Evolutionary conservation across 768 basidiomycete species (phyloP).

Genomic region (Scleroderma bovista): DNA sequence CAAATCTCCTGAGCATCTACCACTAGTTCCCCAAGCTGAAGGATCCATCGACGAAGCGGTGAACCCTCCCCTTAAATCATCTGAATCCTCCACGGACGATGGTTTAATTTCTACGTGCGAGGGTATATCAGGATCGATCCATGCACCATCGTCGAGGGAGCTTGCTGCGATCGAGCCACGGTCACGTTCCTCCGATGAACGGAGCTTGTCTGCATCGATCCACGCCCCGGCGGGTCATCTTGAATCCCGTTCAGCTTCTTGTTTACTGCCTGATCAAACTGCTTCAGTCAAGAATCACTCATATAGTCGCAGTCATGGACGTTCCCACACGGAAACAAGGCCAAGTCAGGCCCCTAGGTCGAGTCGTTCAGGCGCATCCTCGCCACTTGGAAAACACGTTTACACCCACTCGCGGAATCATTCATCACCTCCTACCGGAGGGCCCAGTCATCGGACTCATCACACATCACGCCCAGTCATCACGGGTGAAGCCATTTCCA

Average conservation of each 20-base stretch:
- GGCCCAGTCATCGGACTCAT: slow-evolving; percentile 33
- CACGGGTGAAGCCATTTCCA: slow-evolving; percentile 65
- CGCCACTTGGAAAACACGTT: slow-evolving; percentile 35
- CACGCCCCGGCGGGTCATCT: slow-evolving; percentile 46
- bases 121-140: slow-evolving; percentile 25
- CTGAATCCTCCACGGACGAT: slow-evolving; percentile 5
- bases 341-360: slow-evolving; percentile 27
- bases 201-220: slow-evolving; percentile 47
- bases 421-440: slow-evolving; percentile 52
- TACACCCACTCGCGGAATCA: slow-evolving; percentile 50
- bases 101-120: slow-evolving; percentile 12
- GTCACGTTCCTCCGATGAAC: slow-evolving; percentile 19
- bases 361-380: slow-evolving; percentile 41
- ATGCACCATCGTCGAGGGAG: slow-evolving; percentile 17
- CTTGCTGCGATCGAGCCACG: slow-evolving; percentile 12
- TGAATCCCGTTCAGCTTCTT: slow-evolving; percentile 32
- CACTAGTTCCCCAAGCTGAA: slow-evolving; percentile 22
- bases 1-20: background rate
- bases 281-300: slow-evolving; percentile 21
- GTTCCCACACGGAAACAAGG: slow-evolving; percentile 55
- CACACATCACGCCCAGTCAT: slow-evolving; percentile 61
- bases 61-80: slow-evolving; percentile 10
- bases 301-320: slow-evolving; percentile 40
- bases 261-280: slow-evolving; percentile 28
- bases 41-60: slow-evolving; percentile 10